Evolutionary conservation across 2,329 filamentous ascomycete genomes (phyloP).

Genomic region (Phaeoacremonium minimum): DNA sequence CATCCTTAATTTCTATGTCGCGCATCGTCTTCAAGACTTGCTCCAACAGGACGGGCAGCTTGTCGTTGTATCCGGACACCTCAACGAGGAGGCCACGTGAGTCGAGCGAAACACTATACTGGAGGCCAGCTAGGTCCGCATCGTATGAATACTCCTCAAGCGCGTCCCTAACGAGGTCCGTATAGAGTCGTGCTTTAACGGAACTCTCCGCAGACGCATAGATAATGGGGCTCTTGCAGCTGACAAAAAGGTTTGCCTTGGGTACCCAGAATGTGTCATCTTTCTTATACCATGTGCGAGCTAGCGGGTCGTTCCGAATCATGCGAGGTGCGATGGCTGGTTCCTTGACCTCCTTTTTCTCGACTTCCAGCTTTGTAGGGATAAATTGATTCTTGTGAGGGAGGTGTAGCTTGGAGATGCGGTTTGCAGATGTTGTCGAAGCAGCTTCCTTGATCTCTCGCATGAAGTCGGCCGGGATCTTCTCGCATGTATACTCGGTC

Average conservation of each 20-base stretch:
- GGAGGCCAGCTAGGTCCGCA: constrained; percentile 84
- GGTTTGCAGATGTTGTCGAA: constrained; percentile 48
- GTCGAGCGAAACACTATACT: constrained; percentile 74
- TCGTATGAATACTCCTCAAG: constrained; percentile 94
- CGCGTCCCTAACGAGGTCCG: constrained; percentile 82
- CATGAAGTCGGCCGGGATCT: constrained; percentile 73
- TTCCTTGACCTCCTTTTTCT: constrained; percentile 83
- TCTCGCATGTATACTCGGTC: constrained; percentile 84
- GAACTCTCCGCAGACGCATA: constrained; percentile 73
- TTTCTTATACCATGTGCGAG: constrained; percentile 95
- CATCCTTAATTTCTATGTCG: constrained; percentile 77
- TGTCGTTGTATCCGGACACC: constrained; percentile 92
- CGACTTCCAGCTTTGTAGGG: constrained; percentile 85
- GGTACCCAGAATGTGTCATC: constrained; percentile 98
- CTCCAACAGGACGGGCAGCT: constrained; percentile 83
- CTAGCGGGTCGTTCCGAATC: constrained; percentile 76
- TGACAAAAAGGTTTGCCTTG: constrained; percentile 82
- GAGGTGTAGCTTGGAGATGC: constrained; percentile 71
- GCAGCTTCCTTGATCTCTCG: constrained; percentile 63
- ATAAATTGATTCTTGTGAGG: constrained; percentile 96
- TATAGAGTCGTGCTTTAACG: constrained; percentile 75
- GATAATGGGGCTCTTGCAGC: constrained; percentile 74
- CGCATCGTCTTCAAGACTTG: constrained; percentile 83
- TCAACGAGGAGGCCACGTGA: constrained; percentile 71
- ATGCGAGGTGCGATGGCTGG: constrained; percentile 72